phyloP scores from a whole-genome alignment of 2,329 filamentous ascomycete genomes.

The Claviceps arundinis region DNA sequence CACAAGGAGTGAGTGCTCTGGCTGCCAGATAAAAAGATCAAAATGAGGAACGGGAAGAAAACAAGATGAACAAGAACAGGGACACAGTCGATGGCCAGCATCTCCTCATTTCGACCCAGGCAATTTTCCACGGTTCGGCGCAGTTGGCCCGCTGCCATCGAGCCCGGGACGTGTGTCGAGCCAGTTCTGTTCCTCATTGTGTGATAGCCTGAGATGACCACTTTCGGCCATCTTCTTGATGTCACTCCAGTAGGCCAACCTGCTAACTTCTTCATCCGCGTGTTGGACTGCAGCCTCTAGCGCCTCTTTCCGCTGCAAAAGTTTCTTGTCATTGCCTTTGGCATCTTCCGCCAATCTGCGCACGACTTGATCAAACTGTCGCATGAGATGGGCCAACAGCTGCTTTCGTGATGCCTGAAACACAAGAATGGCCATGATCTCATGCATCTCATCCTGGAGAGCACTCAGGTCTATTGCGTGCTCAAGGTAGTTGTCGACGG shows the following conservation, averaged over 20 bases:
- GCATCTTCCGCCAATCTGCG: constrained; percentile 24
- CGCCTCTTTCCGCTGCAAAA: constrained; percentile 42
- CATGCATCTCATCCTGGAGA: constrained; percentile 63
- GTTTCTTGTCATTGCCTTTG: constrained; percentile 16
- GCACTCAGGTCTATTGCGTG: constrained; percentile 66
- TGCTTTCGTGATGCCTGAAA: constrained; percentile 79
- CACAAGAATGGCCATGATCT: constrained; percentile 75
- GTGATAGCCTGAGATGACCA: constrained; percentile 32
- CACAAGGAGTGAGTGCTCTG: not conserved
- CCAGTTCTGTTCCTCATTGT: constrained; percentile 23
- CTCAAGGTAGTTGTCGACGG: constrained; percentile 68
- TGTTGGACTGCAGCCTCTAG: constrained; percentile 62
- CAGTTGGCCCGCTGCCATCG: constrained; percentile 37
- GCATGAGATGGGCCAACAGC: constrained; percentile 56
- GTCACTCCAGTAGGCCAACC: constrained; percentile 80
- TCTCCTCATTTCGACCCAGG: not conserved
- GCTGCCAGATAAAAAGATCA: not conserved
- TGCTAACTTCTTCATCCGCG: constrained; percentile 68
- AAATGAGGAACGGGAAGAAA: not conserved
- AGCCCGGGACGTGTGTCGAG: constrained; percentile 35
- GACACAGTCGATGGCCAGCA: not conserved
- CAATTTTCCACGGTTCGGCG: constrained; percentile 17
- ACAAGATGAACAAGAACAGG: not conserved
- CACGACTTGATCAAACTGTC: constrained; percentile 35
- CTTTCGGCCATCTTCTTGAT: constrained; percentile 53